Evolutionary conservation across 2,329 filamentous ascomycete species (phyloP).

Genomic region (Xylariaceae sp.): DNA sequence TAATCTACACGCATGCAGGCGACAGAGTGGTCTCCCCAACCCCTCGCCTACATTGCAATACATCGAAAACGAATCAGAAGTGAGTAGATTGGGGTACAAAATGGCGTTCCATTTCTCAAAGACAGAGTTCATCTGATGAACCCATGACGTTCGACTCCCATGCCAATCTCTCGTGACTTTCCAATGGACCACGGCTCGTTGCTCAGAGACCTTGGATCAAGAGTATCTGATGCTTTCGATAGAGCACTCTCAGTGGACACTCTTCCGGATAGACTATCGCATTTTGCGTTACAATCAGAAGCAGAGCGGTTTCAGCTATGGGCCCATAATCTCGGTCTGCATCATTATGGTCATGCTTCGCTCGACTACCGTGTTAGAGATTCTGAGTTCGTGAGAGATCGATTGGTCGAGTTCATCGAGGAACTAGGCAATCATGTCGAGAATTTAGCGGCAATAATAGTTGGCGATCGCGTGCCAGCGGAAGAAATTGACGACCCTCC

Average conservation of each 20-base stretch:
- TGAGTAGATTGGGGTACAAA: too few relatives aligned
- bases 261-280: not conserved
- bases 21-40: too few relatives aligned
- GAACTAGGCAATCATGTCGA: slow-evolving; percentile 6
- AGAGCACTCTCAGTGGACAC: not conserved
- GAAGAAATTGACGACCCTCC: slow-evolving; percentile 1
- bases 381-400: slow-evolving; percentile 7
- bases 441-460: slow-evolving; percentile 4
- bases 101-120: too few relatives aligned
- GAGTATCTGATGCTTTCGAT: not conserved
- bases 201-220: not conserved
- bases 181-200: not conserved
- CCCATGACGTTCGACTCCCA: too few relatives aligned
- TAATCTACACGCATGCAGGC: too few relatives aligned
- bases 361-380: slow-evolving; percentile 19
- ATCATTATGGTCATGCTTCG: slow-evolving; percentile 16
- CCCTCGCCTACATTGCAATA: too few relatives aligned
- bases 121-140: too few relatives aligned
- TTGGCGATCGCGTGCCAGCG: slow-evolving; percentile 1
- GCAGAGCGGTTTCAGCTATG: slow-evolving; percentile 14
- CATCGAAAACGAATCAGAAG: too few relatives aligned
- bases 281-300: not conserved
- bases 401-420: slow-evolving; percentile 6
- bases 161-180: not conserved
- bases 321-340: slow-evolving; percentile 13